Evolutionary conservation across 139 green algal species (phyloP), one percentile per base, ranked within the genome.

Genomic region (Coelastrella sp.): DNA sequence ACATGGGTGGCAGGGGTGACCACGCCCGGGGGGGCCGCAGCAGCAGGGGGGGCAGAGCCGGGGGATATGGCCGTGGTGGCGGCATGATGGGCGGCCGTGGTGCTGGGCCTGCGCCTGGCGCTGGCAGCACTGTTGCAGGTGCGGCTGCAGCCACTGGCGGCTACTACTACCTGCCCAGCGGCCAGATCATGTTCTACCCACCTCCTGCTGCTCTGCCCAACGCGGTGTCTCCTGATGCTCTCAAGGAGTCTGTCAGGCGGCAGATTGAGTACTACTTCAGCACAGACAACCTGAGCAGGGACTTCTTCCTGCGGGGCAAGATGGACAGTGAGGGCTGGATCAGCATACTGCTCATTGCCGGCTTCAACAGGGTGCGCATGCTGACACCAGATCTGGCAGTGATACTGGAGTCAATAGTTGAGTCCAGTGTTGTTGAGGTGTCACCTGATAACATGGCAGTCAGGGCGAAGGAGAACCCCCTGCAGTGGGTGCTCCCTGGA

Each of bases 221-320:
- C 49, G 89, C 89, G 6, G 89, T 89, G 49, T 88, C 87, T 6
- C 87, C 87, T 60, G 88, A 92, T 24, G 75, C 79, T 4, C 84
- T 98, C 15, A 92, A 91, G 79, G 94, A 95, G 49, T 92, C 96
- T 0, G 95, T 99, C 20, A 82, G 91, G 25, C 92, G 87, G 87
- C 97, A 99, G 94, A 96, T 99, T 75, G 98, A 99, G 87, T 99
- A 99, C 93, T 99, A 99, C 93, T 99, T 99, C 94, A 97, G 93
- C 73, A 92, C 95, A n/a, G 96, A 98, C 12, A 99, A 99, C 91
- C 94, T 99, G 68, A 94, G 92, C 79, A 96, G 97, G 74, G 98
- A 99, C 91, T 93, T 99, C 15, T 99, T 99, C 94, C 85, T 99
- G 92, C 93, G 98, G 6, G 94, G 92, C 15, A 99, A 99, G 84